Conservation (phyloP, 129 eudicot species). For the Artemisia tridentata region DNA sequence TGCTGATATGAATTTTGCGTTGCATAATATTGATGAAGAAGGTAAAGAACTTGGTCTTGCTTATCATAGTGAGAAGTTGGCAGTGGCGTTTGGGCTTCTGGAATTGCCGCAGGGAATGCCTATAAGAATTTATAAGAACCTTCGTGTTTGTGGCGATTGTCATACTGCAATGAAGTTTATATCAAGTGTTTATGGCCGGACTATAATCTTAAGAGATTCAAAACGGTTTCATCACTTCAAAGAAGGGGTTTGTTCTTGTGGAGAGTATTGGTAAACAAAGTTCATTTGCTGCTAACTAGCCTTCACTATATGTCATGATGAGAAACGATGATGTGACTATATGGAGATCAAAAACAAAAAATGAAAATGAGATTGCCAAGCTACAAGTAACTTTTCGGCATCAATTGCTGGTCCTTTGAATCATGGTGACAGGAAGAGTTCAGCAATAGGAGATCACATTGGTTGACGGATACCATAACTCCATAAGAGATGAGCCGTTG, state of each 20-base stretch:
- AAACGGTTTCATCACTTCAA: slow-evolving; percentile 80
- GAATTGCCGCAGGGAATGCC: slow-evolving; percentile 47
- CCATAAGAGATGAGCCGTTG: neutral
- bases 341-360: neutral
- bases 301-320: neutral
- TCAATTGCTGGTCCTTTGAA: neutral
- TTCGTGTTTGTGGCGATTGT: slow-evolving; percentile 81
- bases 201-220: slow-evolving; percentile 63
- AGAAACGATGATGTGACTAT: neutral
- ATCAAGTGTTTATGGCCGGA: slow-evolving; percentile 47
- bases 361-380: neutral
- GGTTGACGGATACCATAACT: neutral
- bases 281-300: neutral
- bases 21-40: slow-evolving; percentile 76
- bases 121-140: slow-evolving; percentile 59
- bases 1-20: slow-evolving; percentile 68
- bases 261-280: slow-evolving; percentile 60
- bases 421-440: neutral
- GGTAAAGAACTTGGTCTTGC: slow-evolving; percentile 66
- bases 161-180: slow-evolving; percentile 75
- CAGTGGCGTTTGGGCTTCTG: slow-evolving; percentile 74
- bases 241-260: slow-evolving; percentile 68
- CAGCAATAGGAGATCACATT: neutral
- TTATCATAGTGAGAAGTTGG: slow-evolving; percentile 84
- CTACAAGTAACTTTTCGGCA: neutral